Percentiles rank a stretch among this genome's conserved stretches.
Conservation (phyloP, 75 land plant species). For the Picea sitchensis region DNA sequence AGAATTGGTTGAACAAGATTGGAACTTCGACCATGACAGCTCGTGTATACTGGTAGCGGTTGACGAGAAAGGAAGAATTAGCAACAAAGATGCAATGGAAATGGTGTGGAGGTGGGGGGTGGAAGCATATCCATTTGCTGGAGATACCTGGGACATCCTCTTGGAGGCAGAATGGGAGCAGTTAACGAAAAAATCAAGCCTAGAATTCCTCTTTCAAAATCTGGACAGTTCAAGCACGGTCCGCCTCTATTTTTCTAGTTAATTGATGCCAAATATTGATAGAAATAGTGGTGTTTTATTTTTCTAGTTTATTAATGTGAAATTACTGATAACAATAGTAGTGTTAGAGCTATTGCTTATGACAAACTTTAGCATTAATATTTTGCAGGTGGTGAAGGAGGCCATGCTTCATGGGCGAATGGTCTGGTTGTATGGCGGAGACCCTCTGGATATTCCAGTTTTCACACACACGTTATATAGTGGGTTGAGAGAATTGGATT, state of each 20-base stretch:
- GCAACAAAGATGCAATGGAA: not conserved
- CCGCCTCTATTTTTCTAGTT: too few species aligned
- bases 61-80: not conserved
- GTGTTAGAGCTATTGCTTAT: too few species aligned
- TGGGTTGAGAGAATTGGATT: not conserved
- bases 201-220: too few species aligned
- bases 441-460: not conserved
- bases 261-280: too few species aligned
- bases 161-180: too few species aligned
- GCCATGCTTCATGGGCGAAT: not conserved
- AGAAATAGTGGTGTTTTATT: too few species aligned
- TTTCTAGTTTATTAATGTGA: not conserved
- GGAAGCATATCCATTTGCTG: not conserved
- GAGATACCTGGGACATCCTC: too few species aligned
- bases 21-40: not conserved
- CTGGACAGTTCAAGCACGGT: too few species aligned
- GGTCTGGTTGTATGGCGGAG: not conserved
- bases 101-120: not conserved
- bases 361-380: not conserved
- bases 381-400: not conserved
- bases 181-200: too few species aligned
- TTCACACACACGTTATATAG: not conserved
- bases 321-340: not conserved
- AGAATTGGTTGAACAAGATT: not conserved
- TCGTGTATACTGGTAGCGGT: not conserved